Base-by-base conservation (phyloP, 2,329 filamentous ascomycete species). In the Knufia fluminis region DNA sequence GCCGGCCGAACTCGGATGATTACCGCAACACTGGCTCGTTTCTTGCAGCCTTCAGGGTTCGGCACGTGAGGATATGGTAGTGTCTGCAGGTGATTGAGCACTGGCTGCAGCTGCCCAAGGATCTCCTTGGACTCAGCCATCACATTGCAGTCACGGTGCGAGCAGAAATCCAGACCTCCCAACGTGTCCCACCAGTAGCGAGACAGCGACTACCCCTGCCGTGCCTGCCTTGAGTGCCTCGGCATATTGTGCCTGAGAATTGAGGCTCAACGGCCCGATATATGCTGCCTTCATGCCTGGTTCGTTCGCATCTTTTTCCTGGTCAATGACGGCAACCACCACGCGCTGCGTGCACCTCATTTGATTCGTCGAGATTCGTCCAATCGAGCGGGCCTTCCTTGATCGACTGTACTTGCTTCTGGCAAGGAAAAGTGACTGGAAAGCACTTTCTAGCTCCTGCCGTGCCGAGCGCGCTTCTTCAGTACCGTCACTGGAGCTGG, bases 21-120 rank as follows among this genome's bases (percentile, higher is more conserved):
- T 42, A 83, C 64, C 19, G 81, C 80, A 35, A 85, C 80, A 2
- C 79, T 81, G n/a, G 81, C 81, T 53, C 81, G 73, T 60, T 78
- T 78, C 52, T 72, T 73, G 57, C 73, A 71, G 28, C 64, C 61
- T 17, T 73, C 69, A 4, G 70, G 69, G 52, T 71, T 71, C 22
- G 68, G 63, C 2, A 72, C 65, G 52, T 68, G 60, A n/a, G 69
- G 68, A 53, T 67, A 71, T 16, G 67, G 66, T 28, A 63, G 55
- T 26, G 62, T 35, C 45, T 40, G 45, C 3, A 56, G 49, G 8
- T 49, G 49, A 22, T 50, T 38, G 2, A 59, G 51, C 12, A 59
- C 54, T 3, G 35, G 35, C 26, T 58, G 51, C 10, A 59, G 51
- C 19, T 54, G 53, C 23, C 50, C 31, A 2, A 58, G 20, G 7